Evolutionary conservation across 179 eudicot species (phyloP).

Genomic region (Beta lomatogona): DNA sequence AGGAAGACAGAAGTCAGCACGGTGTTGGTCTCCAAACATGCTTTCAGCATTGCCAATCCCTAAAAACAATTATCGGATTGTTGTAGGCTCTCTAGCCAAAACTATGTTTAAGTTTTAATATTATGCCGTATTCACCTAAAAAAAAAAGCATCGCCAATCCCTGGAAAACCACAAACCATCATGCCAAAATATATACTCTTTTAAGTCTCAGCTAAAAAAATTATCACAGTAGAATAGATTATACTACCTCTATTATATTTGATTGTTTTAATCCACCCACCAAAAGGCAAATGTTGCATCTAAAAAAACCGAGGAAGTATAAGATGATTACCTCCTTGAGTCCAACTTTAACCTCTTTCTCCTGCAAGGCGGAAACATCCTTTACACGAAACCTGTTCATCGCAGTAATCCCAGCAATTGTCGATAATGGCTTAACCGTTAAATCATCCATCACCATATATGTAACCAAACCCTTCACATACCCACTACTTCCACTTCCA

Average conservation of each 20-base stretch:
- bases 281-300: too few species aligned
- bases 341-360: conserved; percentile 30
- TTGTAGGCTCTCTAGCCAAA: too few species aligned
- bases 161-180: neutral
- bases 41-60: conserved; percentile 33
- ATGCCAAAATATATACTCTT: too few species aligned
- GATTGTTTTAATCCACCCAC: too few species aligned
- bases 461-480: conserved; percentile 20
- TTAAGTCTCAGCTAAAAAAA: too few species aligned
- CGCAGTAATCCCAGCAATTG: conserved; percentile 34
- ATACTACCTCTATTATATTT: too few species aligned
- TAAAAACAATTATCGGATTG: too few species aligned
- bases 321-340: conserved; percentile 26
- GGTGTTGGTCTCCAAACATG: conserved; percentile 27
- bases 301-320: too few species aligned
- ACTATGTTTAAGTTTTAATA: too few species aligned
- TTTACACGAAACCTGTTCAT: conserved; percentile 34
- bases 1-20: conserved; percentile 31
- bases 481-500: too few species aligned
- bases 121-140: too few species aligned
- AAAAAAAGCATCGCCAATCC: conserved; percentile 25
- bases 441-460: conserved; percentile 47
- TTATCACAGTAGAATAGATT: too few species aligned
- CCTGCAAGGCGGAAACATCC: conserved; percentile 29
- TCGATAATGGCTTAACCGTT: conserved; percentile 41